Conservation (phyloP, 345 rosid species). For the Ricinus communis region DNA sequence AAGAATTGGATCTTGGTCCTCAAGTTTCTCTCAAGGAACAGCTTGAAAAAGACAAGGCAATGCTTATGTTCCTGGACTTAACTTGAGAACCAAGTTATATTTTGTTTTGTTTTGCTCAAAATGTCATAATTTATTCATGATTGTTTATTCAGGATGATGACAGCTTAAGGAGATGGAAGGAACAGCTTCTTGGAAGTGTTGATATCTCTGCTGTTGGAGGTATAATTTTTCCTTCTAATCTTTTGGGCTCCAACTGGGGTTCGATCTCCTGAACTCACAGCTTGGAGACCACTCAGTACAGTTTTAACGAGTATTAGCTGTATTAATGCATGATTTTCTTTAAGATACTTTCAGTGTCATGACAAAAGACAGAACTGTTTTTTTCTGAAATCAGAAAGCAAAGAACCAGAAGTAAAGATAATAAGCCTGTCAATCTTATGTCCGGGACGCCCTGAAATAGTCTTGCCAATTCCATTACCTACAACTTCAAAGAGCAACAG, state of each 20-base stretch:
- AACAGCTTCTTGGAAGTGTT: constrained; percentile 31
- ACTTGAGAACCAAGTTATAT: too few species aligned
- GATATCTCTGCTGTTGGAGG: constrained; percentile 23
- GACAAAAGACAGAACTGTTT: too few species aligned
- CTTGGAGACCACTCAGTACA: too few species aligned
- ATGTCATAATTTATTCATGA: not conserved
- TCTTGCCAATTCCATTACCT: constrained; percentile 26
- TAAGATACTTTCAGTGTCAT: too few species aligned
- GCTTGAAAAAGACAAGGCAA: constrained; percentile 34
- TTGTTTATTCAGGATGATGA: constrained; percentile 24
- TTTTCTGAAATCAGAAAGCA: constrained; percentile 15
- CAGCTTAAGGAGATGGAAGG: constrained; percentile 34
- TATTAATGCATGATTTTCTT: too few species aligned
- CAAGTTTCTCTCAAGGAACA: constrained; percentile 32
- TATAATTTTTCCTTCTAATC: not conserved
- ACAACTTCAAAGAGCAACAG: constrained; percentile 24
- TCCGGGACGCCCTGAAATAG: constrained; percentile 31
- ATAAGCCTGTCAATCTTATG: constrained; percentile 24
- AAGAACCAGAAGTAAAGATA: constrained; percentile 33
- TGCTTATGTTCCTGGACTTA: not conserved
- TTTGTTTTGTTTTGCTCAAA: not conserved
- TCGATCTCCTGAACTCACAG: too few species aligned
- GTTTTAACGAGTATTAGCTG: too few species aligned
- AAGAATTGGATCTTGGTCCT: constrained; percentile 16
- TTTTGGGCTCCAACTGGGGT: too few species aligned